Percentiles rank a stretch among this genome's conserved stretches.
Conservation (phyloP, 2,329 filamentous ascomycete species). For the Trichoderma oligosporum region DNA sequence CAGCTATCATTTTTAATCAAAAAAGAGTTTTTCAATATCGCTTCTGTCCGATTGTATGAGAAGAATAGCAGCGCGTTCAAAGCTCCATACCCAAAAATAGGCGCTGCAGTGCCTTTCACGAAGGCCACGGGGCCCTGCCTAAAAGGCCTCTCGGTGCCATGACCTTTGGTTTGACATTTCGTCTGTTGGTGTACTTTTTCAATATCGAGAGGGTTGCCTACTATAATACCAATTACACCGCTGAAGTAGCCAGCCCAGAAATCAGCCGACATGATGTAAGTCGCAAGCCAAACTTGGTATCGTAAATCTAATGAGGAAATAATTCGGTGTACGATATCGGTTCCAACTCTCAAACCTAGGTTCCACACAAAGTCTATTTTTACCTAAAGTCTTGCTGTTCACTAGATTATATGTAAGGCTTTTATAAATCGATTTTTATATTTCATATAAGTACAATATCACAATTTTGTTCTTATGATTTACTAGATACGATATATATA, state of each 20-base stretch:
- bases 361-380: not conserved
- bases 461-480: too few species aligned
- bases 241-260: slow-evolving; percentile 93
- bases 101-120: slow-evolving; percentile 70
- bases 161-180: slow-evolving; percentile 41
- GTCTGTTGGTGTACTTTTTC: slow-evolving; percentile 67
- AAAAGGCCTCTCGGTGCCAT: slow-evolving; percentile 24
- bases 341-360: slow-evolving; percentile 6
- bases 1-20: slow-evolving; percentile 47
- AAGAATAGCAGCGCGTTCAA: slow-evolving; percentile 88
- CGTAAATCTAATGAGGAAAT: not conserved
- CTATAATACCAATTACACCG: slow-evolving; percentile 78
- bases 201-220: slow-evolving; percentile 81
- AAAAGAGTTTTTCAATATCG: slow-evolving; percentile 48
- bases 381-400: not conserved
- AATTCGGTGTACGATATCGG: too few species aligned
- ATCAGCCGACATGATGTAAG: slow-evolving; percentile 70
- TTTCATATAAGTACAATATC: too few species aligned
- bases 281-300: not conserved
- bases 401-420: too few species aligned
- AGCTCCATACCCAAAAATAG: slow-evolving; percentile 83
- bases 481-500: too few species aligned
- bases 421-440: too few species aligned
- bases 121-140: slow-evolving; percentile 37
- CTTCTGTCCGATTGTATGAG: slow-evolving; percentile 81